Conservation (phyloP, 169 alveolate genomes). For the Eimeria tenella region DNA sequence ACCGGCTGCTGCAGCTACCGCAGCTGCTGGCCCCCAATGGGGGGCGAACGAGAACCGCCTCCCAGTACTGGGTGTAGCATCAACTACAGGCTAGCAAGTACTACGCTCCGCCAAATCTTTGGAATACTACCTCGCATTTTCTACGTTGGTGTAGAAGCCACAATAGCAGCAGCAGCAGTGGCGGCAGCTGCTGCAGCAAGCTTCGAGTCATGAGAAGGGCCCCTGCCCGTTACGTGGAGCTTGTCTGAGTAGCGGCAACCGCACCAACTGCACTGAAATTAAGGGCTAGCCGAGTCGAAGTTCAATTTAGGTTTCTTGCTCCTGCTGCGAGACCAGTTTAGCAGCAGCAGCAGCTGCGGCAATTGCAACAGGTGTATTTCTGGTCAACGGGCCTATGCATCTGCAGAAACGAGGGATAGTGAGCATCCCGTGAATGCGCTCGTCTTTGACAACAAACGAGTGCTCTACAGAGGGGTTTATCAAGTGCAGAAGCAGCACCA, state of each 20-base stretch:
- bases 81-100: neutral
- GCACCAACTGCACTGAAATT: too few species aligned
- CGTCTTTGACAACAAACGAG: too few species aligned
- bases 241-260: neutral
- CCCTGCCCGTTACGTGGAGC: neutral
- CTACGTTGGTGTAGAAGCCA: neutral
- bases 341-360: neutral
- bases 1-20: neutral
- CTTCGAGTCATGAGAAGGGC: neutral
- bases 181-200: neutral
- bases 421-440: too few species aligned
- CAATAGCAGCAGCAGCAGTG: neutral
- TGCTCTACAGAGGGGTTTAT: too few species aligned
- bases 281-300: too few species aligned
- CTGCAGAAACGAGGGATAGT: too few species aligned
- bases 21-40: neutral
- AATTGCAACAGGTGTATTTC: neutral
- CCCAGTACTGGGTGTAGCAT: neutral
- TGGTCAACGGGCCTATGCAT: too few species aligned
- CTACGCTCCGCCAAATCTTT: neutral
- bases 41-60: constrained; percentile 3
- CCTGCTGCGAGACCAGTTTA: neutral
- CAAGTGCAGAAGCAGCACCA: too few species aligned
- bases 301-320: too few species aligned
- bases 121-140: neutral